phyloP scores from a whole-genome alignment of 2,329 filamentous ascomycete genomes.

The Apiospora marii region DNA sequence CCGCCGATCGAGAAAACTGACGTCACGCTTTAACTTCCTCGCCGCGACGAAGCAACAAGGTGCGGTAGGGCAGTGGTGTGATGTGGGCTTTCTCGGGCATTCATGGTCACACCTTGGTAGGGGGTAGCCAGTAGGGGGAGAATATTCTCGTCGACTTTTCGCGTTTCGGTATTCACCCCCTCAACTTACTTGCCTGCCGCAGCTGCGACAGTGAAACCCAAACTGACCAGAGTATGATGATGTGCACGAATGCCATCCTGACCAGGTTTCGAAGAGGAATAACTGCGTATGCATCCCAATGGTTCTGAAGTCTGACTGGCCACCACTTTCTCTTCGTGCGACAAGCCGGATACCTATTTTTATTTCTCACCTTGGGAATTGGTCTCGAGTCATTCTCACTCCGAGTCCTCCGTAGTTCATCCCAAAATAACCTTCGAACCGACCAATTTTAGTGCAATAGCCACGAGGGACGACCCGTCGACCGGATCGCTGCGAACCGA shows the following conservation, averaged over 20 bases:
- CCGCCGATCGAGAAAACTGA: not conserved
- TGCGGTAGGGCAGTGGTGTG: slow-evolving; percentile 9
- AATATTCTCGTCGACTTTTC: not conserved
- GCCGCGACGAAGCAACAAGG: not conserved
- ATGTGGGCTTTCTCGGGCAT: slow-evolving; percentile 12
- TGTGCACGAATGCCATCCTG: not conserved
- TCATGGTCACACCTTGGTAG: not conserved
- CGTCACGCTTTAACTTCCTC: slow-evolving; percentile 13
- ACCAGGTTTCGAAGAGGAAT: slow-evolving; percentile 2
- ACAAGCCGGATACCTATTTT: not conserved
- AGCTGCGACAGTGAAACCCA: slow-evolving; percentile 15
- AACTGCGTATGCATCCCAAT: not conserved
- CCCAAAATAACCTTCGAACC: slow-evolving; percentile 1
- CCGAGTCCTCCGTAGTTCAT: not conserved
- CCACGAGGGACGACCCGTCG: slow-evolving; percentile 18
- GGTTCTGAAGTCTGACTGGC: slow-evolving; percentile 1
- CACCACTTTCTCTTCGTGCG: not conserved
- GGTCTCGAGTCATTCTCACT: not conserved
- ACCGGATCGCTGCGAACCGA: slow-evolving; percentile 15
- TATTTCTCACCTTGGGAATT: not conserved
- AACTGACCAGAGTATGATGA: not conserved
- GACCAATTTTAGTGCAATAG: not conserved
- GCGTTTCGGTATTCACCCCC: not conserved
- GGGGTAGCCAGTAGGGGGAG: not conserved
- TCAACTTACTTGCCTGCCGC: not conserved